phyloP scores from a whole-genome alignment of 768 basidiomycete species.

The Termitomyces sp. region DNA sequence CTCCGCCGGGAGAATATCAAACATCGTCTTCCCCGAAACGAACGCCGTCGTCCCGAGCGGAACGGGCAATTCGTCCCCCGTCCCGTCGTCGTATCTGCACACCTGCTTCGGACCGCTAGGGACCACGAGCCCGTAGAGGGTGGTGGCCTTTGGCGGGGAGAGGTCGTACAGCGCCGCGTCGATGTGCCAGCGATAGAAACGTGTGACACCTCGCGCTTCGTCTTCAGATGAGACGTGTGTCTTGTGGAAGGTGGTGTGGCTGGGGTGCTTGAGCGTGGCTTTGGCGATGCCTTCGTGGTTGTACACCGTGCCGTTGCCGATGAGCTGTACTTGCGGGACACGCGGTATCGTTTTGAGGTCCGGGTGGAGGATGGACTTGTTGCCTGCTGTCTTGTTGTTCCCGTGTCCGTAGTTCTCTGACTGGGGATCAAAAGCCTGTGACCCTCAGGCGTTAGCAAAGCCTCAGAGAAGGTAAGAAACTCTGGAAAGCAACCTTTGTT shows the following conservation, averaged over 20 bases:
- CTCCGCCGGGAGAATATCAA: constrained; percentile 65
- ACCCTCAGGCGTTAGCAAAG: not conserved
- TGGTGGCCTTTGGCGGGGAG: constrained; percentile 78
- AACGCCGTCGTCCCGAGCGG: constrained; percentile 88
- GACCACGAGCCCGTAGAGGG: constrained; percentile 73
- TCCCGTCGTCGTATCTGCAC: constrained; percentile 80
- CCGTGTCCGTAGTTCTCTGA: constrained; percentile 76
- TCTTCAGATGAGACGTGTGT: constrained; percentile 68
- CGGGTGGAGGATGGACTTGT: constrained; percentile 80
- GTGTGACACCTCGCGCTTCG: constrained; percentile 70
- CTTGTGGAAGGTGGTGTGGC: constrained; percentile 86
- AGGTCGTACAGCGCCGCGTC: constrained; percentile 81
- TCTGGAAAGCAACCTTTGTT: constrained; percentile 56
- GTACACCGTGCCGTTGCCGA: constrained; percentile 81
- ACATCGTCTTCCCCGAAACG: constrained; percentile 78
- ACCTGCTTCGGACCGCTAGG: constrained; percentile 62
- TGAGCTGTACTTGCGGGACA: constrained; percentile 87
- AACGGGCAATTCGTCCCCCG: constrained; percentile 76
- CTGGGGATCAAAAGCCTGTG: constrained; percentile 68
- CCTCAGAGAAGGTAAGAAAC: not conserved
- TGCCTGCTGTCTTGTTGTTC: constrained; percentile 75
- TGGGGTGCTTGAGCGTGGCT: constrained; percentile 80
- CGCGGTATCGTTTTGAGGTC: constrained; percentile 89
- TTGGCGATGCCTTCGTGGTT: constrained; percentile 76
- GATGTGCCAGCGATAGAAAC: constrained; percentile 92